Conservation (phyloP, 129 eudicot species). For the Oenanthe sinensis region DNA sequence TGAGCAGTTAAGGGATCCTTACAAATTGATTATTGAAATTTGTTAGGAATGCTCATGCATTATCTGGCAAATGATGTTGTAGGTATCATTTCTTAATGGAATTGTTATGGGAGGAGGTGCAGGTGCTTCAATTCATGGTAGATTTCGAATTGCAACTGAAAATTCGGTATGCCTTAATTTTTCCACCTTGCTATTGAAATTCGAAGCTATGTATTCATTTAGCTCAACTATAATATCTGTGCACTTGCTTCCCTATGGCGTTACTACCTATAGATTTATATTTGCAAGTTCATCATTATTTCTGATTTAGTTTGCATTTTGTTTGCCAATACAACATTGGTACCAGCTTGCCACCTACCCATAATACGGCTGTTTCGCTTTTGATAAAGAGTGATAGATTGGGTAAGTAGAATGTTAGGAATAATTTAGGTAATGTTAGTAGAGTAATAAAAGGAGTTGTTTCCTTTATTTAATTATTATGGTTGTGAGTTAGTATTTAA, state of each 20-base stretch:
- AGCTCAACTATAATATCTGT: background rate
- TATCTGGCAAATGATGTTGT: background rate
- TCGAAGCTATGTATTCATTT: constrained; percentile 4
- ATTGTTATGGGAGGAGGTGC: constrained; percentile 99
- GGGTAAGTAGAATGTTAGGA: background rate
- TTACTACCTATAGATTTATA: background rate
- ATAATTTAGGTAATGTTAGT: background rate
- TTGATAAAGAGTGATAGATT: background rate
- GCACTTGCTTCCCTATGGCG: background rate
- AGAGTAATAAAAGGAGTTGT: background rate
- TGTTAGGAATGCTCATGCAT: background rate
- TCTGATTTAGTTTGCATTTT: background rate
- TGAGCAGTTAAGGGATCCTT: background rate
- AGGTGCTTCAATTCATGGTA: constrained; percentile 87
- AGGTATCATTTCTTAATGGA: constrained; percentile 12
- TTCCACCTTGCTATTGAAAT: background rate
- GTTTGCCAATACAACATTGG: background rate
- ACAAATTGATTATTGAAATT: background rate
- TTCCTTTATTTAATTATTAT: background rate
- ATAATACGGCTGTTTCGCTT: background rate
- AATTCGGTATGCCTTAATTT: constrained; percentile 58
- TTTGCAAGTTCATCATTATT: background rate
- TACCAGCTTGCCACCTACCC: background rate
- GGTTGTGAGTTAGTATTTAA: background rate
- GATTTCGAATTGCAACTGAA: constrained; percentile 90